Percentiles rank a stretch among this genome's conserved stretches.
phyloP scores from a whole-genome alignment of 2,329 filamentous ascomycete genomes.

The Colletotrichum lentis region DNA sequence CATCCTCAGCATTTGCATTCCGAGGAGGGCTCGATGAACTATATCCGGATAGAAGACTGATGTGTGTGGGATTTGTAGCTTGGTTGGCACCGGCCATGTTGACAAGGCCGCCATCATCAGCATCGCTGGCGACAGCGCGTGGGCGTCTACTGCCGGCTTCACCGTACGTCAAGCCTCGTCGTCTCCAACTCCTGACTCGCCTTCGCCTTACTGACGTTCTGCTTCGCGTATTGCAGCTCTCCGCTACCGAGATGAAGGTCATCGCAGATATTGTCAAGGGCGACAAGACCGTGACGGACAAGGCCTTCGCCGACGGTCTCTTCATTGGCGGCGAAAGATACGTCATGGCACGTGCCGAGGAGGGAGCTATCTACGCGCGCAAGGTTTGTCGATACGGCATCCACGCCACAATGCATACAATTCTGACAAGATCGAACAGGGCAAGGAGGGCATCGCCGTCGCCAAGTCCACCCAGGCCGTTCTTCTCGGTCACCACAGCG shows the following conservation, averaged over 20 bases:
- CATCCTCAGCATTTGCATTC: slow-evolving; percentile 5
- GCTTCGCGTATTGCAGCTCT: slow-evolving; percentile 56
- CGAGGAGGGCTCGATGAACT: slow-evolving; percentile 1
- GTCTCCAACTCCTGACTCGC: slow-evolving; percentile 1
- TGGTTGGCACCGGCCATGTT: slow-evolving; percentile 80
- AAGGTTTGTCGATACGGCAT: slow-evolving; percentile 66
- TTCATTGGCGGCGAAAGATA: slow-evolving; percentile 81
- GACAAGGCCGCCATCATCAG: slow-evolving; percentile 89
- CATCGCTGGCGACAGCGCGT: slow-evolving; percentile 78
- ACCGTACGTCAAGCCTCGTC: slow-evolving; percentile 61
- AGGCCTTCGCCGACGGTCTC: slow-evolving; percentile 76
- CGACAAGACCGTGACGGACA: slow-evolving; percentile 62
- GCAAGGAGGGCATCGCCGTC: slow-evolving; percentile 81
- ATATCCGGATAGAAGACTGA: slow-evolving; percentile 17
- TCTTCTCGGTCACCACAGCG: slow-evolving; percentile 86
- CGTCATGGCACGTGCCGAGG: slow-evolving; percentile 78
- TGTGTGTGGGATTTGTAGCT: slow-evolving; percentile 59
- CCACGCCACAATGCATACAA: background rate
- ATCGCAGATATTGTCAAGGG: slow-evolving; percentile 62
- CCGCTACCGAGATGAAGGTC: slow-evolving; percentile 66
- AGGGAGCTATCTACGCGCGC: slow-evolving; percentile 83
- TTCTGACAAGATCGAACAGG: slow-evolving; percentile 52
- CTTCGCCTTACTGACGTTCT: slow-evolving; percentile 6
- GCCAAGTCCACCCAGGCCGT: slow-evolving; percentile 90
- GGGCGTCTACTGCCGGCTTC: slow-evolving; percentile 77